These are phyloP conservation scores for Pinus albicaulis DNA, from an alignment of 75 land plant species.

Conservation along the genomic window DNA sequence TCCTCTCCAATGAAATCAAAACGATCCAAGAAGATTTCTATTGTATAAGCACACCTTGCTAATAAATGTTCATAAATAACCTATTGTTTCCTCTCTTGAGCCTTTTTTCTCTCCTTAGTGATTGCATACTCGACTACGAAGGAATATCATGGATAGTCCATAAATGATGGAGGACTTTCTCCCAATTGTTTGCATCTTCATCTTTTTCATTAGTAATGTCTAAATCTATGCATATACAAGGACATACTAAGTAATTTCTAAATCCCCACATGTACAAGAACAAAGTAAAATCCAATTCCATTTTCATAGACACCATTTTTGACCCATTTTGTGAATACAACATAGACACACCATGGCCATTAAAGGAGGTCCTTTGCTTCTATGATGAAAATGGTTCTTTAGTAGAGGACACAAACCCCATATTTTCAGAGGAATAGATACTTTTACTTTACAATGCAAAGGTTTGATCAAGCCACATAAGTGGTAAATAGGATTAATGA, in stretches of 20 bases:
- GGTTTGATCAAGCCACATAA: too few species aligned
- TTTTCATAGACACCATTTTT: constrained; percentile 82
- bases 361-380: constrained; percentile 52
- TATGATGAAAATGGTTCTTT: constrained; percentile 22
- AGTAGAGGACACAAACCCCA: too few species aligned
- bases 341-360: constrained; percentile 72
- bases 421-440: too few species aligned
- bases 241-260: too few species aligned
- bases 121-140: constrained; percentile 56
- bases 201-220: neutral
- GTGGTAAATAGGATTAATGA: too few species aligned
- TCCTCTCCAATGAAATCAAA: too few species aligned
- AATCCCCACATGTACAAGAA: constrained; percentile 21
- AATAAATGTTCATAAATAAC: constrained; percentile 68
- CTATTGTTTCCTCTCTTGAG: constrained; percentile 81
- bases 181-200: neutral
- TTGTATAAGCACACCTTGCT: constrained; percentile 76
- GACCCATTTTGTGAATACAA: constrained; percentile 92
- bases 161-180: constrained; percentile 15
- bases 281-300: constrained; percentile 9
- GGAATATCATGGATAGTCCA: constrained; percentile 23
- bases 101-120: constrained; percentile 72
- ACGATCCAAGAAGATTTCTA: neutral
- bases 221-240: too few species aligned
- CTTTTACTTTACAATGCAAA: too few species aligned